A percentile compares a stretch with the other conserved stretches of the same genome.
Evolutionary conservation across 371 early-diverging fungal species (phyloP).

Genomic region (Smittium culicis): DNA sequence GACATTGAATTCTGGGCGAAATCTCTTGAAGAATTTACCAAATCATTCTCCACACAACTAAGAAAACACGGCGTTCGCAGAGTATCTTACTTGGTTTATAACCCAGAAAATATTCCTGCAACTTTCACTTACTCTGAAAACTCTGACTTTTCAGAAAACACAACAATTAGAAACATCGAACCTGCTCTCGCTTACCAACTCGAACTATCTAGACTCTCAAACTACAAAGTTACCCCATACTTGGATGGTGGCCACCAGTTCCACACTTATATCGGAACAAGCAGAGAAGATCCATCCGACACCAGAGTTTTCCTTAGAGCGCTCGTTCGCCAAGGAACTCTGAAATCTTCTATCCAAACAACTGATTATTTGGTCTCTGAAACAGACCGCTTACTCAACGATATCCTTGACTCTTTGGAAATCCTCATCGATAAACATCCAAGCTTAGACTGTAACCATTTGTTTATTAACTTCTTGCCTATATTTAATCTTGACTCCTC

Average conservation of each 20-base stretch:
- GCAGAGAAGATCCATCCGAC: constrained; percentile 86
- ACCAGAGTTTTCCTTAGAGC: constrained; percentile 93
- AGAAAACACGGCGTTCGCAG: constrained; percentile 70
- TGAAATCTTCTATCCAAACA: constrained; percentile 63
- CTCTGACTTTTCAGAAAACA: constrained; percentile 72
- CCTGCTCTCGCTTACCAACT: constrained; percentile 95
- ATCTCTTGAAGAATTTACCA: constrained; percentile 43
- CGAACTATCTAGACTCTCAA: constrained; percentile 78
- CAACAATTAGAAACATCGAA: constrained; percentile 91
- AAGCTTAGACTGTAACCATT: constrained; percentile 94
- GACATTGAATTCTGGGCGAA: constrained; percentile 48
- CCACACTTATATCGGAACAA: constrained; percentile 89
- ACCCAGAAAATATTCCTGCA: constrained; percentile 66
- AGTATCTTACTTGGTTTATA: constrained; percentile 76
- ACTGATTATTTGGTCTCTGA: constrained; percentile 88
- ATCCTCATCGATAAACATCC: constrained; percentile 73
- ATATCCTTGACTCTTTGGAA: constrained; percentile 87
- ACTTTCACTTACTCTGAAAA: constrained; percentile 94
- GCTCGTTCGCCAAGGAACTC: constrained; percentile 76
- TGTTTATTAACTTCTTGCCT: constrained; percentile 94
- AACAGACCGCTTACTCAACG: constrained; percentile 77
- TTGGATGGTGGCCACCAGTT: constrained; percentile 83
- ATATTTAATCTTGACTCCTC: constrained; percentile 77
- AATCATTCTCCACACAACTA: constrained; percentile 40
- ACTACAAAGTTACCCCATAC: constrained; percentile 91